Evolutionary conservation across 202 grass and related monocot species (phyloP), one percentile per base, ranked within the genome.

Genomic region (Brachypodium distachyon): DNA sequence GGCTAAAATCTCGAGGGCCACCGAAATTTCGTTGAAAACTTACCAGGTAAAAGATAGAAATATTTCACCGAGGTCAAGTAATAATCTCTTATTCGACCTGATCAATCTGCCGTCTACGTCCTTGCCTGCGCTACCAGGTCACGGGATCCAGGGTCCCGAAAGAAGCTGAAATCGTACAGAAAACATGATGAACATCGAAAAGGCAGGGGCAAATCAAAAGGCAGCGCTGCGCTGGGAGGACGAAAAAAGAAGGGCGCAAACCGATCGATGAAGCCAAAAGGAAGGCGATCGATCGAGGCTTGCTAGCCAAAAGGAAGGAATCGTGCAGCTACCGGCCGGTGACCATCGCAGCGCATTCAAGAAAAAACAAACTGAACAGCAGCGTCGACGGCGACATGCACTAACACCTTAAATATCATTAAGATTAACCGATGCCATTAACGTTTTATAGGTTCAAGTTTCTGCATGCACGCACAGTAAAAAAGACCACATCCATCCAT

Each of bases 271-370:
- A 72, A 69, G 49, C 23, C 26, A 38, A 61, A 83, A 83, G 50
- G 57, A 81, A 85, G 53, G 28, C 51, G 74, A 68, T n/a, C n/a
- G n/a, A n/a, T n/a, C n/a, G n/a, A n/a, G n/a, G n/a, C n/a, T n/a
- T n/a, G n/a, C n/a, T n/a, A 34, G 57, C 47, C 57, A 84, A n/a
- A n/a, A n/a, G 32, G 65, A 84, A 85, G 77, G 74, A 91, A 93
- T 85, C 72, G 54, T 66, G 48, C 83, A 89, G 11, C 63, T 6
- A 46, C 28, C 16, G 26, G 0, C 5, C 1, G 25, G 33, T 81
- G 44, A 50, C 74, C 49, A 53, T 67, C 63, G 60, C 42, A 66
- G 65, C 70, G 52, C 68, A 86, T 82, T 73, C 23, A 46, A 33
- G 49, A 18, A 5, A 46, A 74, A 69, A 67, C 18, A 42, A 52